Evolutionary conservation across 2,329 filamentous ascomycete genomes (phyloP).

Genomic region (Rutstroemia sp.): DNA sequence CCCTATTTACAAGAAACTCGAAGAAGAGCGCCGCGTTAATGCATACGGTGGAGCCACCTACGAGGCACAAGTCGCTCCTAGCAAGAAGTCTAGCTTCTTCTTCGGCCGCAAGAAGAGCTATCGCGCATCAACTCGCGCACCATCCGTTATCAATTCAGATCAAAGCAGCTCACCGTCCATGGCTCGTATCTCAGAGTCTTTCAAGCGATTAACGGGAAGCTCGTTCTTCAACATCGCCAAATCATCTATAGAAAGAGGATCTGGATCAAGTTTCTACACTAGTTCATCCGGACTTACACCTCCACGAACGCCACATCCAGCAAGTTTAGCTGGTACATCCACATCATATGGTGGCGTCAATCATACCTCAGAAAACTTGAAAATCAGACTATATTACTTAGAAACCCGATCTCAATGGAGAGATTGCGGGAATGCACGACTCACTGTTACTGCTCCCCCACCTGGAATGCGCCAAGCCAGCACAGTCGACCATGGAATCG

Average conservation of each 20-base stretch:
- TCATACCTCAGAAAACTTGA: conserved; percentile 69
- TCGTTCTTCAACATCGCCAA: conserved; percentile 76
- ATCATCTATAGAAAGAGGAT: conserved; percentile 57
- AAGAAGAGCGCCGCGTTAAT: conserved; percentile 62
- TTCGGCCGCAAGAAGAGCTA: conserved; percentile 37
- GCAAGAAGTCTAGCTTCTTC: conserved; percentile 37
- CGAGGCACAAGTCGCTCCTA: conserved; percentile 35
- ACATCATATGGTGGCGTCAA: conserved; percentile 39
- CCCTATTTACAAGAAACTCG: conserved; percentile 69
- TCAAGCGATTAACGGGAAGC: conserved; percentile 64
- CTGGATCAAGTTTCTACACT: conserved; percentile 38
- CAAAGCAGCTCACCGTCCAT: conserved; percentile 69
- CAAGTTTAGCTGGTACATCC: conserved; percentile 19
- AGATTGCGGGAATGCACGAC: conserved; percentile 75
- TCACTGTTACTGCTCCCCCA: conserved; percentile 76
- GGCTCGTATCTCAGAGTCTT: conserved; percentile 58
- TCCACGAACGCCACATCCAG: conserved; percentile 19
- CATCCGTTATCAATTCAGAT: conserved; percentile 50
- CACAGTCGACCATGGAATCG: conserved; percentile 55
- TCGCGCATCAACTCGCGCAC: conserved; percentile 53
- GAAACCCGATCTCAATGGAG: conserved; percentile 77
- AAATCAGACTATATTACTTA: conserved; percentile 78
- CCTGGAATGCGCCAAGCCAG: conserved; percentile 52
- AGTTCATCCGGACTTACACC: conserved; percentile 34
- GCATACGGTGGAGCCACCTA: conserved; percentile 51